Evolutionary conservation across 306 rosid species (phyloP), one percentile per base, ranked within the genome.

Genomic region (Astragalus membranaceus): DNA sequence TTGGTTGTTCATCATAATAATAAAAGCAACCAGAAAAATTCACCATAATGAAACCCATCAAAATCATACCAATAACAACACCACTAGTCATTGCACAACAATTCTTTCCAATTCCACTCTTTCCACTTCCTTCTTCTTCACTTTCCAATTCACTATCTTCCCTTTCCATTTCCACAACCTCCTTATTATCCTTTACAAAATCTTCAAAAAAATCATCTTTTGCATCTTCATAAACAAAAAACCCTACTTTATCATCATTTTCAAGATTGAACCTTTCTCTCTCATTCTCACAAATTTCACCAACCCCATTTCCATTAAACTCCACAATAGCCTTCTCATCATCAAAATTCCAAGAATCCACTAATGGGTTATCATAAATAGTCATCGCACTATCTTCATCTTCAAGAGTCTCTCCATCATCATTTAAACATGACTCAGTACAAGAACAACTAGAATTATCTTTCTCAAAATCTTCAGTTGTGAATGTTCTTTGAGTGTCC

Each of bases 71-170:
- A 64, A 86, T 29, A 15, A 75, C 55, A 56, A 78, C n/a, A 41
- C 94, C 91, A 41, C 41, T 29, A 35, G 64, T 67, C 80, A 81
- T 1, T 47, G 78, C 86, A 80, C 81, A 53, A 64, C 80, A 82
- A 8, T 55, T 35, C 29, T 39, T 67, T 46, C 78, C 59, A 47
- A 56, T 33, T 46, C 39, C 76, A 51, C 51, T 37, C 0, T 20
- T 36, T n/a, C 3, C 13, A 8, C 67, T 67, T 47, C 42, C 57
- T 30, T 51, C 29, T 8, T 37, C 13, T 63, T 44, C 59, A 29
- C 75, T 62, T 58, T 13, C 44, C 65, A 57, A 46, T 62, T 67
- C 61, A 11, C 39, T 11, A 8, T 62, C 71, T 49, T 62, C 65
- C 54, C 7, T 33, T 56, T 32, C 5, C 30, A 7, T 14, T 35